phyloP scores from a whole-genome alignment of 169 alveolate genomes.

The Plasmodium knowlesi region DNA sequence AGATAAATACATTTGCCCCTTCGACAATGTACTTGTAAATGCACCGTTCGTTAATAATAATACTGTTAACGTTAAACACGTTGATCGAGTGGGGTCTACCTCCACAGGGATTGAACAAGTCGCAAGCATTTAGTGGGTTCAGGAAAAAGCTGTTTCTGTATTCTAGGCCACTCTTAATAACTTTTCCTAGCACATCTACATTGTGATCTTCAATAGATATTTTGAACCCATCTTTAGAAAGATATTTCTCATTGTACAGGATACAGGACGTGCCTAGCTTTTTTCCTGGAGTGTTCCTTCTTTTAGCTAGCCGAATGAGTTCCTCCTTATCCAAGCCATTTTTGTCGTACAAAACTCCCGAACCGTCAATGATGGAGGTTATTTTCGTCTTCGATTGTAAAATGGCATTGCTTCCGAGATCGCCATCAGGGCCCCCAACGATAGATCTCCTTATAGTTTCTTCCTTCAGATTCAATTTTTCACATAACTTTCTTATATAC shows the following conservation, averaged over 20 bases:
- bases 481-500: slow-evolving; percentile 77
- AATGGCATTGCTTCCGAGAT: slow-evolving; percentile 90
- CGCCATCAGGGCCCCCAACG: slow-evolving; percentile 94
- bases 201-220: slow-evolving; percentile 83
- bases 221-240: slow-evolving; percentile 83
- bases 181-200: slow-evolving; percentile 84
- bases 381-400: slow-evolving; percentile 86
- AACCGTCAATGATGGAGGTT: slow-evolving; percentile 88
- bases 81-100: slow-evolving; percentile 90
- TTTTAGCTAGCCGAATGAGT: slow-evolving; percentile 81
- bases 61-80: slow-evolving; percentile 82
- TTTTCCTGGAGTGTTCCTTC: slow-evolving; percentile 36
- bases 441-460: slow-evolving; percentile 85
- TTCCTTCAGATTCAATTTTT: slow-evolving; percentile 80
- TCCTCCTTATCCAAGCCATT: slow-evolving; percentile 86
- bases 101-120: slow-evolving; percentile 91
- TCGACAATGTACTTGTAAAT: slow-evolving; percentile 87
- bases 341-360: slow-evolving; percentile 90
- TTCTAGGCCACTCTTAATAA: slow-evolving; percentile 83
- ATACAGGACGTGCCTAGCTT: slow-evolving; percentile 75
- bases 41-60: slow-evolving; percentile 81
- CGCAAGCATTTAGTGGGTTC: slow-evolving; percentile 80
- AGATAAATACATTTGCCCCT: slow-evolving; percentile 90
- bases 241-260: slow-evolving; percentile 78
- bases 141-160: slow-evolving; percentile 85